Percentiles rank a stretch among this genome's conserved stretches.
These are phyloP conservation scores for Sonneratia alba DNA, from an alignment of 345 rosid genomes.

Conservation along the genomic window DNA sequence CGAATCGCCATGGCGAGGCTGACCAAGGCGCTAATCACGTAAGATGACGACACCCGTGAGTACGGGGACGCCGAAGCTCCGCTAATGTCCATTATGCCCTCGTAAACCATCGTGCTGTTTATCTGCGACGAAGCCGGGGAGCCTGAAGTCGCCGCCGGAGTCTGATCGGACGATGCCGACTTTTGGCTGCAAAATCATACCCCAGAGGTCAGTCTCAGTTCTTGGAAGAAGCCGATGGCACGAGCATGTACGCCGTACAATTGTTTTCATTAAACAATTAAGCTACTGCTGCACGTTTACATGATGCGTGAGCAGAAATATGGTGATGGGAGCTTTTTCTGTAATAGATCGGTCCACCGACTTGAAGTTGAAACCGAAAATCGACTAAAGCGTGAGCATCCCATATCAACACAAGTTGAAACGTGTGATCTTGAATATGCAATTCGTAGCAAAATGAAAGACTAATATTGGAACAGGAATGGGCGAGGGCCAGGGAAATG, in stretches of 20 bases:
- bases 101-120: conserved; percentile 54
- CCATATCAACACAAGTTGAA: too few species aligned
- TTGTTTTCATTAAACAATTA: too few species aligned
- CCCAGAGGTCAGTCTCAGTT: conserved; percentile 15
- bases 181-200: conserved; percentile 50
- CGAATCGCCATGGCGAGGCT: conserved; percentile 28
- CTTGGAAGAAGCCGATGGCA: conserved; percentile 1
- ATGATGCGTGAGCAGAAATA: not conserved
- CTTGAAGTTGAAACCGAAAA: too few species aligned
- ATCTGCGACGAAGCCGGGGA: conserved; percentile 8
- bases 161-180: conserved; percentile 43
- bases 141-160: conserved; percentile 9
- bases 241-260: not conserved
- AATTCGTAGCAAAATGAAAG: too few species aligned
- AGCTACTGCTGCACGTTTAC: not conserved
- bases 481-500: too few species aligned
- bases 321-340: too few species aligned
- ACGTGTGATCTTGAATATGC: too few species aligned
- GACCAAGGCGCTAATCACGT: conserved; percentile 4
- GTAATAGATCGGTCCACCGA: too few species aligned
- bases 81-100: conserved; percentile 44
- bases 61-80: conserved; percentile 32
- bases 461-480: too few species aligned
- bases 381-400: too few species aligned
- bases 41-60: conserved; percentile 9